These are phyloP conservation scores for Aureobasidium sp. DNA, from an alignment of 2,329 filamentous ascomycete species.

Conservation along the genomic window DNA sequence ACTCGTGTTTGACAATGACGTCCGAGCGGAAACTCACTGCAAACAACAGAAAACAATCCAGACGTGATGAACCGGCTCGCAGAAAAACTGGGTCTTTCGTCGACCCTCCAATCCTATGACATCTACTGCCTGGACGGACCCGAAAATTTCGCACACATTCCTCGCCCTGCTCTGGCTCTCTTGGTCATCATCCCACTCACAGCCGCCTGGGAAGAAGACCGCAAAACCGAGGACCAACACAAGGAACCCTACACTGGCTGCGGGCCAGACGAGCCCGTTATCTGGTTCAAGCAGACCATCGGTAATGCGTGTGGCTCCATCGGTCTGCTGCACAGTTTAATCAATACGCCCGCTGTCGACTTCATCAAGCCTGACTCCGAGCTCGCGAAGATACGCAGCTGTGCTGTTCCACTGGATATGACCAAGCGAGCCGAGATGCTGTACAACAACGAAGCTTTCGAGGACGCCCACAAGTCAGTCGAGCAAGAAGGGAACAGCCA, in stretches of 20 bases:
- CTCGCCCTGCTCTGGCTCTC: constrained; percentile 45
- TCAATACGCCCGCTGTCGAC: constrained; percentile 39
- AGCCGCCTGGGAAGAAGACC: constrained; percentile 32
- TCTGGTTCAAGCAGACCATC: constrained; percentile 53
- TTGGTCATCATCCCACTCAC: constrained; percentile 43
- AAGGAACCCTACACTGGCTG: constrained; percentile 36
- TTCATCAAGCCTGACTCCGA: constrained; percentile 36
- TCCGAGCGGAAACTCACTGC: neutral
- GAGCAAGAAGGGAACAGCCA: constrained; percentile 34
- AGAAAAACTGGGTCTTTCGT: constrained; percentile 40
- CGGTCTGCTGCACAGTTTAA: constrained; percentile 45
- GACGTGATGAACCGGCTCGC: constrained; percentile 44
- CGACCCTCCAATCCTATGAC: constrained; percentile 43
- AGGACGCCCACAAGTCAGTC: constrained; percentile 34
- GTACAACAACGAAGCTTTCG: constrained; percentile 39
- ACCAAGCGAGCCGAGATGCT: constrained; percentile 42
- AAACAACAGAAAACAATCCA: constrained; percentile 44
- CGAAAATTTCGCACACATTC: constrained; percentile 41
- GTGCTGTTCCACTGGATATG: constrained; percentile 36
- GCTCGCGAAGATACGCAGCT: constrained; percentile 37
- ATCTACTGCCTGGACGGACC: constrained; percentile 44
- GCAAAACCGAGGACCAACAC: constrained; percentile 33
- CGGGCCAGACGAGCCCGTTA: constrained; percentile 42
- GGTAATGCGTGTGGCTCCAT: constrained; percentile 51
- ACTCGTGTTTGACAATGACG: neutral